Conservation (phyloP, 2,329 filamentous ascomycete species). For the Thielaviopsis musarum region DNA sequence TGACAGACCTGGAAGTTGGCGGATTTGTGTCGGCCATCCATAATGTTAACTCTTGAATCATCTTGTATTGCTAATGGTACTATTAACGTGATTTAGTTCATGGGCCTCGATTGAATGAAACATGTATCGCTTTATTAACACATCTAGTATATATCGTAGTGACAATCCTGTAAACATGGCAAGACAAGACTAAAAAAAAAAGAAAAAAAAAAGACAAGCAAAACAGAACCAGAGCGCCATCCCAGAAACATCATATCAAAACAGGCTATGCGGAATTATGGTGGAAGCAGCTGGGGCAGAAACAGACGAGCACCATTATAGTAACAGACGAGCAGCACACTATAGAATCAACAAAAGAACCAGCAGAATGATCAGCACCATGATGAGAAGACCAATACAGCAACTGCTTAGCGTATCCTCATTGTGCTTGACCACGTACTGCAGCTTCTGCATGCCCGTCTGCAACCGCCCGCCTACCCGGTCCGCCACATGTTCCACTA, state of each 20-base stretch:
- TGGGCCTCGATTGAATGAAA: background rate
- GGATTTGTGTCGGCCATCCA: background rate
- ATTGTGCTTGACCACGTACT: constrained; percentile 70
- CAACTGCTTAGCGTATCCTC: constrained; percentile 80
- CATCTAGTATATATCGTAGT: constrained; percentile 1
- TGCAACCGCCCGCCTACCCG: constrained; percentile 73
- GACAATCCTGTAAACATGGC: background rate
- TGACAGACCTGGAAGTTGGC: background rate
- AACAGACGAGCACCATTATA: background rate
- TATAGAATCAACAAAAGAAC: constrained; percentile 55
- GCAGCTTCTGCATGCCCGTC: constrained; percentile 73
- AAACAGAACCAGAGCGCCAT: background rate
- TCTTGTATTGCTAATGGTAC: background rate
- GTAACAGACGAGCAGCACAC: background rate
- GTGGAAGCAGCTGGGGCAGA: background rate
- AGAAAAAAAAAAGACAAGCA: background rate
- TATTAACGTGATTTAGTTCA: background rate
- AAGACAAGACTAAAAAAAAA: background rate
- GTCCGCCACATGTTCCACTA: constrained; percentile 71
- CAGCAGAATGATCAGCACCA: constrained; percentile 73
- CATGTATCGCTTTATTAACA: background rate
- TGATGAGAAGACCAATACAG: constrained; percentile 77
- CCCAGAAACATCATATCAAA: background rate
- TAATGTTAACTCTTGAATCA: background rate
- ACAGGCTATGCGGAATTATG: background rate